Evolutionary conservation across 75 land plant genomes (phyloP).

Genomic region (Pseudotsuga menziesii): DNA sequence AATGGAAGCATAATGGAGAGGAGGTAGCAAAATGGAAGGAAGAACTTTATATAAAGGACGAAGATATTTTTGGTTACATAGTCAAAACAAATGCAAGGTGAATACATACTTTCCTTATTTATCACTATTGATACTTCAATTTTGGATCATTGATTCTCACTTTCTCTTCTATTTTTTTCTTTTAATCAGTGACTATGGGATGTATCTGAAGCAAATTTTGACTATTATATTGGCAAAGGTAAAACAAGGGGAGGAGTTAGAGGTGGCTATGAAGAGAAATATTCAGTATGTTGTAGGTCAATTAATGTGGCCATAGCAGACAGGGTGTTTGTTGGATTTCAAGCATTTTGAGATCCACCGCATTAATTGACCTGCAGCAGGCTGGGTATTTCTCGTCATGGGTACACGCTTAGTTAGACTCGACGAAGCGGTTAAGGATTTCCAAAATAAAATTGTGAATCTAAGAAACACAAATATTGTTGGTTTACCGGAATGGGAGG

Average conservation of each 20-base stretch:
- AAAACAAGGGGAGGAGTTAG: not conserved
- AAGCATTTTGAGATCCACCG: no score
- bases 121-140: not conserved
- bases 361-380: no score
- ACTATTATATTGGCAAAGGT: not conserved
- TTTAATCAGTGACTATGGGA: not conserved
- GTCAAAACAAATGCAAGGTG: not conserved
- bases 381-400: no score
- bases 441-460: not conserved
- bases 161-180: not conserved
- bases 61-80: not conserved
- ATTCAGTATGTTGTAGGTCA: no score
- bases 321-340: no score
- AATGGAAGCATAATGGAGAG: not conserved
- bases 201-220: not conserved
- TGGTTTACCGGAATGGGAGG: slow-evolving; percentile 1
- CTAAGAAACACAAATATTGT: not conserved
- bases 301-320: no score
- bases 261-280: no score
- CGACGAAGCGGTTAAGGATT: not conserved
- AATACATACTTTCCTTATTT: not conserved
- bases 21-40: not conserved
- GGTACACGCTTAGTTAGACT: not conserved
- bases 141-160: not conserved
- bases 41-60: not conserved